Conservation (phyloP, 1,284 basidiomycete genomes). For the Salmacisia buchloeana region DNA sequence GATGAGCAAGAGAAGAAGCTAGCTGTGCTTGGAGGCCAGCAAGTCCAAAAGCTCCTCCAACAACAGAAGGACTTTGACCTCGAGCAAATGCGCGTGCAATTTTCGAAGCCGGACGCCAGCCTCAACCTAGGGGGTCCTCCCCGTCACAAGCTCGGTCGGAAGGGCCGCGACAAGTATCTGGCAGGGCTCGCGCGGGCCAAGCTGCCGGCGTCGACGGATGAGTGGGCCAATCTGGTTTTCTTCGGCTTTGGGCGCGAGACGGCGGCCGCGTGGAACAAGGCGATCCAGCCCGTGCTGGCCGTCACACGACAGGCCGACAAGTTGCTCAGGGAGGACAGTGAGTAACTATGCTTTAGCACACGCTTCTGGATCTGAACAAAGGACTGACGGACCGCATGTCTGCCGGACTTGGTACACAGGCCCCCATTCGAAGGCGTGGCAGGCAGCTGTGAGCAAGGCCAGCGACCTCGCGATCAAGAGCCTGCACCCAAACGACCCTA, state of each 20-base stretch:
- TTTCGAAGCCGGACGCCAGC: background rate
- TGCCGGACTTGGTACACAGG: background rate
- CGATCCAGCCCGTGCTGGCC: conserved; percentile 7
- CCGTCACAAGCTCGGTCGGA: background rate
- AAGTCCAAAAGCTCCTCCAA: conserved; percentile 2
- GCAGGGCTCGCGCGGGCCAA: background rate
- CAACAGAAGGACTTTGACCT: background rate
- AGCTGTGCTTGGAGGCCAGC: background rate
- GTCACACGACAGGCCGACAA: conserved; percentile 11
- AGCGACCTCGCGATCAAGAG: conserved; percentile 52
- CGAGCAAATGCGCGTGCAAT: background rate
- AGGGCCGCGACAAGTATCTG: background rate
- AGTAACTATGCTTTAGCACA: conserved; percentile 31
- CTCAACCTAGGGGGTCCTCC: too few relatives aligned
- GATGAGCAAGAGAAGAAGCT: conserved; percentile 7
- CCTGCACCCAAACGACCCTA: conserved; percentile 51
- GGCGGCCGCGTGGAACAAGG: background rate
- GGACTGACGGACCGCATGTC: background rate
- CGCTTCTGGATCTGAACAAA: background rate
- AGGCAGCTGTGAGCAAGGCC: conserved; percentile 15
- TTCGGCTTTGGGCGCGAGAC: background rate
- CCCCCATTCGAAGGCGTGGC: conserved; percentile 6
- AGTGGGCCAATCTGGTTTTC: background rate
- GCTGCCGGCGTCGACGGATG: background rate
- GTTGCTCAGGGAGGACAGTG: conserved; percentile 46